phyloP scores from a whole-genome alignment of 2,329 filamentous ascomycete species.

The Aspergillus udagawae region DNA sequence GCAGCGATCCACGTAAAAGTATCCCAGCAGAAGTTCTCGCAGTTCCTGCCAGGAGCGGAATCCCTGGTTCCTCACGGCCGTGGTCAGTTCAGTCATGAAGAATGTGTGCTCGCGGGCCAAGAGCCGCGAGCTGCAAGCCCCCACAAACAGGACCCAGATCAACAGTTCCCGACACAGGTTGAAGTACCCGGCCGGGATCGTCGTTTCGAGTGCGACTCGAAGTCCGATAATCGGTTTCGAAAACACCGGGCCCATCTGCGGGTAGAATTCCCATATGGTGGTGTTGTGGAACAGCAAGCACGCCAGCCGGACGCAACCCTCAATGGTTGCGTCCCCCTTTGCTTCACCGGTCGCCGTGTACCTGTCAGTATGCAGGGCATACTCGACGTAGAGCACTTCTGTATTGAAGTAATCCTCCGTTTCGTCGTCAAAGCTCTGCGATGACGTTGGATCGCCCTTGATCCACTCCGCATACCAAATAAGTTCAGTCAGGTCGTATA shows the following conservation, averaged over 20 bases:
- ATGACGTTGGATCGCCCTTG: constrained; percentile 22
- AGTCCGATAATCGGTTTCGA: constrained; percentile 32
- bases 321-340: constrained; percentile 35
- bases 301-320: constrained; percentile 36
- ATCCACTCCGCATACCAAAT: constrained; percentile 37
- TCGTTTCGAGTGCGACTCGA: constrained; percentile 29
- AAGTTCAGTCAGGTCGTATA: constrained; percentile 34
- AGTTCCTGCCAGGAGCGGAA: constrained; percentile 32
- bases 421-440: constrained; percentile 31
- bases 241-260: constrained; percentile 31
- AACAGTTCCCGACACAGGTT: constrained; percentile 30
- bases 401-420: constrained; percentile 39
- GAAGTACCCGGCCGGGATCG: constrained; percentile 30
- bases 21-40: constrained; percentile 27
- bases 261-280: constrained; percentile 38
- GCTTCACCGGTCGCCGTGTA: constrained; percentile 29
- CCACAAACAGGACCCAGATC: constrained; percentile 36
- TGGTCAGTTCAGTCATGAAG: constrained; percentile 30
- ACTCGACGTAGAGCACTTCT: constrained; percentile 37
- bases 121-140: constrained; percentile 25
- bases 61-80: constrained; percentile 24
- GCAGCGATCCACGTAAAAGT: constrained; percentile 35
- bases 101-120: constrained; percentile 25
- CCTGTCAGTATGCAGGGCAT: constrained; percentile 34
- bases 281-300: constrained; percentile 38